Evolutionary conservation across 345 rosid species (phyloP), one percentile per base, ranked within the genome.

Genomic region (Clarkia xantiana): DNA sequence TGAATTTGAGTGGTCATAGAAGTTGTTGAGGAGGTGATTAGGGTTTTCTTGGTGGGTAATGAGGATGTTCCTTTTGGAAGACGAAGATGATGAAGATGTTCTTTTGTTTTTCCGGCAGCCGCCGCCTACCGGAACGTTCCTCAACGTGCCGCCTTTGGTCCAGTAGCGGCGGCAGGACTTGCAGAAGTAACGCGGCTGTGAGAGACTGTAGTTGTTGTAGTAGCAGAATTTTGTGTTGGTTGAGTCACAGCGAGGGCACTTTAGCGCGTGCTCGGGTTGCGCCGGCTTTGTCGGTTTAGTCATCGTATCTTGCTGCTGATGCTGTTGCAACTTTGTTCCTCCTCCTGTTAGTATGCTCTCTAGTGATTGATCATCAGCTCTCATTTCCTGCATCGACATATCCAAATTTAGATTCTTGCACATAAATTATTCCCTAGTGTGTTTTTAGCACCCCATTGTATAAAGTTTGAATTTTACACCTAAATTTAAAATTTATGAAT

Each of bases 101-200:
- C 96, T 80, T 60, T 84, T 87, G 78, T 82, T 91, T 82, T 84
- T 91, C 62, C 96, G 75, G 59, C 96, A 86, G 48, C 90, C 94
- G 44, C 98, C 98, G 18, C 98, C 98, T 3, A 91, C 96, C 16
- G 98, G 98, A 47, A 91, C 85, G 55, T 86, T 91, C 56, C 96
- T 75, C 2, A 91, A 76, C 12, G 98, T 86, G 12, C 98, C 98
- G 9, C 98, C 98, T 62, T 86, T 87, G 25, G 98, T 91, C 98
- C 98, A 91, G 41, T 91, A 91, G 75, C 98, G 82, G 67, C 86
- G 70, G 62, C 98, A 91, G 56, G 94, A 78, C 84, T 91, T 91
- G 67, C 98, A 91, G 41, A 84, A 81, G 76, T 81, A 91, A 60
- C 98, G 77, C 14, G 98, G 98, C 42, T 91, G 98, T 11, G 90